Conservation (phyloP, 78 protist genomes). For the Mastigamoeba balamuthi region DNA sequence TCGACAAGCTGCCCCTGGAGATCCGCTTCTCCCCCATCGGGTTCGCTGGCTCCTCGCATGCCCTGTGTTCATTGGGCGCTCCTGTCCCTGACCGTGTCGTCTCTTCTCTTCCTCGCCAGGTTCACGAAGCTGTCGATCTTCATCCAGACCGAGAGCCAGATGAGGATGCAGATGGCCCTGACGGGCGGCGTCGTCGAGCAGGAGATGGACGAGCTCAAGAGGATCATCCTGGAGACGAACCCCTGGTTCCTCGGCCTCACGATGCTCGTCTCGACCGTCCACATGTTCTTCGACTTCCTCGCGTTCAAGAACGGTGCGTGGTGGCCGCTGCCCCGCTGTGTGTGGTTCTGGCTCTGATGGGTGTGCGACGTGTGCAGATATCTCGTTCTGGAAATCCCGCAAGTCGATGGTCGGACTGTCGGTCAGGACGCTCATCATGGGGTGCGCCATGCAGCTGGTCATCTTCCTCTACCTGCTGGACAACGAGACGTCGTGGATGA, state of each 20-base stretch:
- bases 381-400: conserved; percentile 80
- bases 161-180: conserved; percentile 30
- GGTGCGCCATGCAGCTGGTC: conserved; percentile 25
- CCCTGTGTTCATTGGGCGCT: no score
- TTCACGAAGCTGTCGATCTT: conserved; percentile 36
- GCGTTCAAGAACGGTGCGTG: conserved; percentile 89
- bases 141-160: conserved; percentile 40
- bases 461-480: conserved; percentile 89
- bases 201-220: conserved; percentile 51
- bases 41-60: no score
- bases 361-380: conserved; percentile 22
- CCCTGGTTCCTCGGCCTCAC: conserved; percentile 80
- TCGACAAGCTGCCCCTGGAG: background rate
- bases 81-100: no score
- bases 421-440: conserved; percentile 43
- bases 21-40: background rate
- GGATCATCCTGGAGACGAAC: conserved; percentile 71
- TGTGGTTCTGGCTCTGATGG: no score
- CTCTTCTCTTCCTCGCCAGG: background rate
- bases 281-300: conserved; percentile 84
- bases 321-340: no score
- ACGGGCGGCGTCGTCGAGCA: conserved; percentile 7
- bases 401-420: conserved; percentile 83
- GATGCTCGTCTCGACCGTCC: conserved; percentile 67
- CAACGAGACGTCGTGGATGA: conserved; percentile 67